phyloP scores from a whole-genome alignment of 2,329 filamentous ascomycete species.

The Penicillium sp. region DNA sequence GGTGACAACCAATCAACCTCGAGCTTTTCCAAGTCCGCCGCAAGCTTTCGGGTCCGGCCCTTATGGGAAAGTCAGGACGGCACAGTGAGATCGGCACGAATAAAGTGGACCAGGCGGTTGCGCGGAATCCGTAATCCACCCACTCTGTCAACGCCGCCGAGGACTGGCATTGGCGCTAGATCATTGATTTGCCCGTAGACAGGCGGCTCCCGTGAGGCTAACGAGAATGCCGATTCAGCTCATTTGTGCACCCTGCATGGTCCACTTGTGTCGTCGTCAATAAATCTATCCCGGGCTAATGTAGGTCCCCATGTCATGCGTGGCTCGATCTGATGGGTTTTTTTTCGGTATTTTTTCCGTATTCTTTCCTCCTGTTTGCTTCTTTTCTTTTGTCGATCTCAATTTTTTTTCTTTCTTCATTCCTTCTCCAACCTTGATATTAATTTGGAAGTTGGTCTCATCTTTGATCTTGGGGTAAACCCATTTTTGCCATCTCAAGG shows the following conservation, averaged over 20 bases:
- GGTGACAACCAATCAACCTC: not conserved
- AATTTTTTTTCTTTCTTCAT: not conserved
- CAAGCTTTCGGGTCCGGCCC: not conserved
- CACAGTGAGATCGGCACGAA: not conserved
- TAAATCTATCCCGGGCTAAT: slow-evolving; percentile 4
- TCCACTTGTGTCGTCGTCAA: slow-evolving; percentile 2
- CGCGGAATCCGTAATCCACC: slow-evolving; percentile 7
- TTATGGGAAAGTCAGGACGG: not conserved
- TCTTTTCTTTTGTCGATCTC: not conserved
- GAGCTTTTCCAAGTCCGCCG: not conserved
- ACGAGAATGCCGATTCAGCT: slow-evolving; percentile 1
- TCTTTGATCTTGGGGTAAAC: not conserved
- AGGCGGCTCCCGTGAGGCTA: slow-evolving; percentile 9
- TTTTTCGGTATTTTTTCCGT: slow-evolving; percentile 1
- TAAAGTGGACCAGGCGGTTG: slow-evolving; percentile 12
- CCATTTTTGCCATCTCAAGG: not conserved
- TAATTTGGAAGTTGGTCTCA: not conserved
- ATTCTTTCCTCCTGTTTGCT: not conserved
- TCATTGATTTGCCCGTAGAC: not conserved
- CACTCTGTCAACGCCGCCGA: not conserved
- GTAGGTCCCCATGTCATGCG: slow-evolving; percentile 3
- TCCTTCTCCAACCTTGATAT: not conserved
- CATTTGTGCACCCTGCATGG: slow-evolving; percentile 2
- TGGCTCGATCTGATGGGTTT: not conserved
- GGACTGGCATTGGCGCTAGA: slow-evolving; percentile 3